Evolutionary conservation across 257 asterid species (phyloP), one percentile per base, ranked within the genome.

Genomic region (Cinchona pubescens): DNA sequence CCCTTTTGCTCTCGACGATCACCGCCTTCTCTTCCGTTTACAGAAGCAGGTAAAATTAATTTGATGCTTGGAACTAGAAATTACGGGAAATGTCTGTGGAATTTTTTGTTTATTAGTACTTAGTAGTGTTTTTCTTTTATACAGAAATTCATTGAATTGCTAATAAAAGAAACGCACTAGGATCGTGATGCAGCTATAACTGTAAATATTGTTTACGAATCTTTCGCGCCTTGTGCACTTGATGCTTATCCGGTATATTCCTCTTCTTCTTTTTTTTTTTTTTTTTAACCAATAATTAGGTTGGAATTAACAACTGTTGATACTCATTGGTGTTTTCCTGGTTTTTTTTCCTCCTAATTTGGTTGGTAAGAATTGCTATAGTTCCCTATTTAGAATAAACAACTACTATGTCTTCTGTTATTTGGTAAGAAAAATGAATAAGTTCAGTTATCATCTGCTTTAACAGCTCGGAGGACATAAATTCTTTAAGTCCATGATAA

Each of bases 201-300:
- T n/a, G n/a, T n/a, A n/a, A n/a, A n/a, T n/a, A 87, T 72, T 95
- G 96, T 69, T 85, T 87, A 72, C 87, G 97, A 34, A 83, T 83
- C 95, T 58, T 96, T 95, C 51, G 98, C 98, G 21, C 97, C 99
- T 21, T 91, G 97, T 82, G 99, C 99, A 7, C 86, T 95, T 25
- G 93, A 88, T 88, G 99, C 98, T 65, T 95, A 95, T 77, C 99
- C 98, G 84, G 99, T 95, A 82, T 21, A 75, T 59, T 76, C 63
- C 49, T 23, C 5, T 78, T 25, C 3, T 75, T 10, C 34, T 23
- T 13, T 15, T n/a, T n/a, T n/a, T n/a, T n/a, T n/a, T n/a, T n/a
- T n/a, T n/a, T n/a, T n/a, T n/a, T n/a, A n/a, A n/a, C n/a, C n/a
- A n/a, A n/a, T 61, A 25, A 73, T 58, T 75, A 65, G 73, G 63